Evolutionary conservation across 1,284 basidiomycete species (phyloP).

Genomic region (Cystobasidium pallidum): DNA sequence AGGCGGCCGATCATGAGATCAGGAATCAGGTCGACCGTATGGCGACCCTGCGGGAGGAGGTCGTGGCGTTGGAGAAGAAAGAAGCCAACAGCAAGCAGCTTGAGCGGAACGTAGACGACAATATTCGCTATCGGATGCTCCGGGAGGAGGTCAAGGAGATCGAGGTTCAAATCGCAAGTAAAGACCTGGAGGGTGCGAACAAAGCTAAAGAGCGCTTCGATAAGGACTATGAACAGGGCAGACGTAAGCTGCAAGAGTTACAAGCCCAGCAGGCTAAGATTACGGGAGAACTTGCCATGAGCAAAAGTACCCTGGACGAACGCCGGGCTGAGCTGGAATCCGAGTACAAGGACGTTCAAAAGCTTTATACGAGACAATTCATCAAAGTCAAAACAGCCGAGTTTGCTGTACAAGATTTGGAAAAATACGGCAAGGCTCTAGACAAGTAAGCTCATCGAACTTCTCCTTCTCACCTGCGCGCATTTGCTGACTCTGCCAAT

Average conservation of each 20-base stretch:
- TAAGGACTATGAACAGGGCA: slow-evolving; percentile 70
- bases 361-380: slow-evolving; percentile 84
- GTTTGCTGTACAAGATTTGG: slow-evolving; percentile 90
- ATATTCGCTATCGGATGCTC: slow-evolving; percentile 76
- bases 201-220: slow-evolving; percentile 81
- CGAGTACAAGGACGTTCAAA: slow-evolving; percentile 85
- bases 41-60: slow-evolving; percentile 61
- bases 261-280: slow-evolving; percentile 76
- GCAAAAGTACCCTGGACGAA: slow-evolving; percentile 69
- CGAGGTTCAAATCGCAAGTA: slow-evolving; percentile 71
- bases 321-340: slow-evolving; percentile 71
- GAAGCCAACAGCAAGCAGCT: slow-evolving; percentile 56
- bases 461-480: not conserved
- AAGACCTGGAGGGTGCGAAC: slow-evolving; percentile 79
- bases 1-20: slow-evolving; percentile 53
- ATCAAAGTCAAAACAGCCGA: slow-evolving; percentile 97
- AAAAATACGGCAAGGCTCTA: slow-evolving; percentile 94
- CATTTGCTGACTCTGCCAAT: not conserved
- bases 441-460: slow-evolving; percentile 69
- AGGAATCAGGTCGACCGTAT: slow-evolving; percentile 56
- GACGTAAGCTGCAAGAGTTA: slow-evolving; percentile 61
- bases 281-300: slow-evolving; percentile 78
- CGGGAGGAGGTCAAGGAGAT: slow-evolving; percentile 69
- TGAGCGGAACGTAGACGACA: slow-evolving; percentile 75
- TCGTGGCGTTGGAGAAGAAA: slow-evolving; percentile 58